Percentiles rank a stretch among this genome's conserved stretches.
phyloP scores from a whole-genome alignment of 805 yeast genomes.

The Zygosaccharomyces bailii region DNA sequence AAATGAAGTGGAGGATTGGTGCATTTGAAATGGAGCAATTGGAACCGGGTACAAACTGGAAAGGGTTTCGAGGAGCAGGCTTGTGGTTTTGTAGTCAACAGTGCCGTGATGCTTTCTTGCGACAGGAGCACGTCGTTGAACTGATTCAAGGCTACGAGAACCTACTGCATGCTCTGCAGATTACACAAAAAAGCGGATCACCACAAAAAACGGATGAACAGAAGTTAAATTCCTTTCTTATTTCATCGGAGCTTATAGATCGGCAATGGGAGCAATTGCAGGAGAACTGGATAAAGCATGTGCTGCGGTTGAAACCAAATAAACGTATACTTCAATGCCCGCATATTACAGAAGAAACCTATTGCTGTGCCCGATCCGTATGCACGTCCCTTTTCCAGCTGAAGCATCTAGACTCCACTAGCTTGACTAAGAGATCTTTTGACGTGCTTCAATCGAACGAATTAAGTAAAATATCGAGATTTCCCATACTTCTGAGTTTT shows the following conservation, averaged over 20 bases:
- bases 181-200: conserved; percentile 32
- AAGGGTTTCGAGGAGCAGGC: conserved; percentile 39
- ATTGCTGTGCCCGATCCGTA: conserved; percentile 49
- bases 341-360: conserved; percentile 49
- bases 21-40: conserved; percentile 10
- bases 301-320: conserved; percentile 36
- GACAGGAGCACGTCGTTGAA: conserved; percentile 38
- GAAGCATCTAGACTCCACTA: conserved; percentile 20
- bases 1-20: conserved; percentile 42
- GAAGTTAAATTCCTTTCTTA: conserved; percentile 13
- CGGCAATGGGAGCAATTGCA: conserved; percentile 22
- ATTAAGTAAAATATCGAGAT: conserved; percentile 41
- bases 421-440: conserved; percentile 30
- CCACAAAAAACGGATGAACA: conserved; percentile 9
- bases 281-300: conserved; percentile 39
- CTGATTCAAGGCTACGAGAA: conserved; percentile 38
- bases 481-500: conserved; percentile 47
- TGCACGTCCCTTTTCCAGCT: conserved; percentile 39
- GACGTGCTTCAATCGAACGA: conserved; percentile 52
- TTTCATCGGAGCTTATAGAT: conserved; percentile 15
- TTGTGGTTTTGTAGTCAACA: conserved; percentile 52
- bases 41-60: conserved; percentile 12
- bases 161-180: conserved; percentile 21
- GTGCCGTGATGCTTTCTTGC: conserved; percentile 41
- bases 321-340: conserved; percentile 42